A percentile compares a stretch with the other conserved stretches of the same genome.
These are phyloP conservation scores for Mariannaea sp. DNA, from an alignment of 2,329 filamentous ascomycete genomes.

Conservation along the genomic window DNA sequence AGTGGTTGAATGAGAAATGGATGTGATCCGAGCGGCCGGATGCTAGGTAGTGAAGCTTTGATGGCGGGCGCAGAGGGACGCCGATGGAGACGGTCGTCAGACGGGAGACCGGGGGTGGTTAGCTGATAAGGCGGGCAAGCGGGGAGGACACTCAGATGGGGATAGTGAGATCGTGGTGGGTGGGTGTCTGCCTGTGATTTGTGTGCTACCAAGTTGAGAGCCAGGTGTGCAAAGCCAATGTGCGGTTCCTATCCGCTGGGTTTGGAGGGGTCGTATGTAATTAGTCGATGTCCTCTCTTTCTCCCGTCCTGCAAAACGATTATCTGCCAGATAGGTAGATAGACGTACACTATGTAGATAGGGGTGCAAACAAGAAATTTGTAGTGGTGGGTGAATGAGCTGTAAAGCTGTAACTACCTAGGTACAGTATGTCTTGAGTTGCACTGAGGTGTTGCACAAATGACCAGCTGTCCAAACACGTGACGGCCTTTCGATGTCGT, in stretches of 20 bases:
- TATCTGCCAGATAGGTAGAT: background rate
- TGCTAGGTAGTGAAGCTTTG: conserved; percentile 34
- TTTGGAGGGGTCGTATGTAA: conserved; percentile 13
- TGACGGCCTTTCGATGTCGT: conserved; percentile 10
- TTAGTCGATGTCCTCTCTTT: conserved; percentile 4
- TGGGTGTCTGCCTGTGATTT: background rate
- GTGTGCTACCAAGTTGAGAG: background rate
- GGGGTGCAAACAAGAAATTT: background rate
- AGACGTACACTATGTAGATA: background rate
- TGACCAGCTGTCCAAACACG: conserved; percentile 1
- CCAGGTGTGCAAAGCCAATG: conserved; percentile 10
- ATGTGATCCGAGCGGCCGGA: conserved; percentile 39
- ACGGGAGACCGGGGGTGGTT: conserved; percentile 31
- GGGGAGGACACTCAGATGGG: conserved; percentile 34
- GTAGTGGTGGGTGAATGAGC: background rate
- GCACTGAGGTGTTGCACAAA: conserved; percentile 1
- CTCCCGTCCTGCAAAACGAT: background rate
- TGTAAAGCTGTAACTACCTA: background rate
- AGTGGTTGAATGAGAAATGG: conserved; percentile 31
- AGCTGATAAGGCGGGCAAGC: conserved; percentile 39
- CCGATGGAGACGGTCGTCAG: conserved; percentile 35
- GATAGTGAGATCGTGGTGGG: conserved; percentile 18
- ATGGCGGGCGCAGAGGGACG: conserved; percentile 40
- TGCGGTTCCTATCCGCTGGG: conserved; percentile 9
- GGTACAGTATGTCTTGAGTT: background rate